Evolutionary conservation across 495 filamentous ascomycete genomes (phyloP).

Genomic region (Lophiotrema nucula): DNA sequence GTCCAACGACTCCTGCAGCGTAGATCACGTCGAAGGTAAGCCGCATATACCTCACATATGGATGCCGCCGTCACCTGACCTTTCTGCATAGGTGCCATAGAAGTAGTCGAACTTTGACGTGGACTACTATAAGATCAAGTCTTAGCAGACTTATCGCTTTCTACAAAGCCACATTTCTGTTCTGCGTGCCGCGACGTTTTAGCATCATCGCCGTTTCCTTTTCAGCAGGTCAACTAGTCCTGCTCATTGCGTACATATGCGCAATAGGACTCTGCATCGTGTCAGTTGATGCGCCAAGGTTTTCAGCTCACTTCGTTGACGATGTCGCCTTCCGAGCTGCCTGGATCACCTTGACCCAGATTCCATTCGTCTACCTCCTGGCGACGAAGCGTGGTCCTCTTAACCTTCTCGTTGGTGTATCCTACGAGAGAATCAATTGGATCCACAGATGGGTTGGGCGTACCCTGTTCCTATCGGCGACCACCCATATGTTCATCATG

Average conservation of each 20-base stretch:
- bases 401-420: constrained; percentile 28
- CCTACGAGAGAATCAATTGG: constrained; percentile 40
- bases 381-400: constrained; percentile 34
- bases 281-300: constrained; percentile 8
- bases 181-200: background rate
- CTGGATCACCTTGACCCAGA: constrained; percentile 36
- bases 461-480: constrained; percentile 33
- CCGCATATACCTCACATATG: background rate
- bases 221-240: background rate
- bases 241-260: background rate
- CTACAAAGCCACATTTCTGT: background rate
- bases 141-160: background rate
- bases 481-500: constrained; percentile 33
- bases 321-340: constrained; percentile 38
- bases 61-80: background rate
- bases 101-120: background rate
- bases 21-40: constrained; percentile 1
- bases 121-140: background rate
- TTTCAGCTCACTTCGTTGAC: constrained; percentile 26
- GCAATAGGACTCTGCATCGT: background rate
- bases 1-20: background rate
- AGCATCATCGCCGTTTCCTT: background rate
- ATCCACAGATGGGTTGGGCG: constrained; percentile 36
- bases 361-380: constrained; percentile 36
- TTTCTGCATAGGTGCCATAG: background rate